These are phyloP conservation scores for Heimioporus sp. DNA, from an alignment of 768 basidiomycete species.

Conservation along the genomic window DNA sequence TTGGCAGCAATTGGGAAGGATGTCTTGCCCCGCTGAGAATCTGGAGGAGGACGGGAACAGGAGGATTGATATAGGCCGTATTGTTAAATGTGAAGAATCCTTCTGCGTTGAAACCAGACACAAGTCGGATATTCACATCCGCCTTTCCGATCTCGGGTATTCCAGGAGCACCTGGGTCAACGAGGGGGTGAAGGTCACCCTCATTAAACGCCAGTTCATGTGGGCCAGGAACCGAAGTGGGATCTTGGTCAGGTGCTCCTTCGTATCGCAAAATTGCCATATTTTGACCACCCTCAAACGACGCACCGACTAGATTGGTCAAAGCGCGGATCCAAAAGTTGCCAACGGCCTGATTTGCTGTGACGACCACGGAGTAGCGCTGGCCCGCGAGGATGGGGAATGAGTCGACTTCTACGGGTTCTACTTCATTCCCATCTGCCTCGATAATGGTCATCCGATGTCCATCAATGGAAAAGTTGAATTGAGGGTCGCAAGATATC, in stretches of 20 bases:
- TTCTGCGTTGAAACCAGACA: neutral
- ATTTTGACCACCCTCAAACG: constrained; percentile 37
- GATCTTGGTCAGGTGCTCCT: constrained; percentile 30
- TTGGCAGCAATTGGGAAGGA: constrained; percentile 45
- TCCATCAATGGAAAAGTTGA: constrained; percentile 39
- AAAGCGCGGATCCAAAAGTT: constrained; percentile 55
- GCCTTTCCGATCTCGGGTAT: constrained; percentile 33
- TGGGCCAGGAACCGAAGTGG: no score
- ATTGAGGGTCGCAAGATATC: constrained; percentile 43
- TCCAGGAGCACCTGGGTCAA: constrained; percentile 33
- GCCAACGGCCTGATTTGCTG: constrained; percentile 39
- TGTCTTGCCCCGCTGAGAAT: constrained; percentile 49
- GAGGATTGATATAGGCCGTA: constrained; percentile 35
- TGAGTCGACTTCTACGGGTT: constrained; percentile 39
- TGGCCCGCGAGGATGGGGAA: constrained; percentile 31
- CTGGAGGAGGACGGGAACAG: constrained; percentile 51
- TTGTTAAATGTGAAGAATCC: constrained; percentile 21
- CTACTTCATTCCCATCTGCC: constrained; percentile 41
- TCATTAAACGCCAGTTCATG: constrained; percentile 18
- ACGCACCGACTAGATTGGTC: constrained; percentile 30
- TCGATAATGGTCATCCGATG: constrained; percentile 49
- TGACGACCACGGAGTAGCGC: constrained; percentile 40
- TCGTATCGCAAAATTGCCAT: constrained; percentile 48
- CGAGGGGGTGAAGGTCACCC: constrained; percentile 35
- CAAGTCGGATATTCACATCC: constrained; percentile 33